phyloP scores from a whole-genome alignment of 352 stramenopile genomes.

The Globisporangium sylvaticum region DNA sequence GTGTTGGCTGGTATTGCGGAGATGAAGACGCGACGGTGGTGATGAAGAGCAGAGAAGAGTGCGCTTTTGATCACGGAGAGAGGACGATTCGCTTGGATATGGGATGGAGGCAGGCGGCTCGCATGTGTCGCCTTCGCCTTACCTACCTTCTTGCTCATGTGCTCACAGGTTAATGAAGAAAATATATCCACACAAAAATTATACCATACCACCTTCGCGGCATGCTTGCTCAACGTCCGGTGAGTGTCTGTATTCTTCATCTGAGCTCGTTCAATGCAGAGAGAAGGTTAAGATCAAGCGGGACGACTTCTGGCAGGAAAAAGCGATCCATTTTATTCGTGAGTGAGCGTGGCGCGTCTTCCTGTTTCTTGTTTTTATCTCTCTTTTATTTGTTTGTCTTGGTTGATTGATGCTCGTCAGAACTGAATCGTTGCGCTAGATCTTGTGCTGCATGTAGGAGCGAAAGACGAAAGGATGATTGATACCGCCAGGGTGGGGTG shows the following conservation, averaged over 20 bases:
- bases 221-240: too few relatives aligned
- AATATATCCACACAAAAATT: conserved; percentile 8
- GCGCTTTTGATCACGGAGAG: neutral
- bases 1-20: neutral
- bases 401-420: neutral
- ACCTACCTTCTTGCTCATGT: too few relatives aligned
- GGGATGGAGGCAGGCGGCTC: too few relatives aligned
- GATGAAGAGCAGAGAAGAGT: neutral
- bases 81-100: neutral
- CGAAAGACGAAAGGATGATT: neutral
- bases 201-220: neutral
- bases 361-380: neutral
- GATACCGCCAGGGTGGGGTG: neutral
- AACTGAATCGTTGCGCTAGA: neutral
- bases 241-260: too few relatives aligned
- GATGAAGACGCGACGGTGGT: neutral
- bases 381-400: neutral
- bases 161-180: conserved; percentile 7
- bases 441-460: neutral
- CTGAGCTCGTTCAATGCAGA: too few relatives aligned
- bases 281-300: too few relatives aligned
- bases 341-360: neutral
- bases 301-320: too few relatives aligned
- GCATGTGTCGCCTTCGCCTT: too few relatives aligned
- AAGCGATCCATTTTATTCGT: neutral